phyloP scores from a whole-genome alignment of 805 yeast genomes.

The Kodamaea neixiangensis region DNA sequence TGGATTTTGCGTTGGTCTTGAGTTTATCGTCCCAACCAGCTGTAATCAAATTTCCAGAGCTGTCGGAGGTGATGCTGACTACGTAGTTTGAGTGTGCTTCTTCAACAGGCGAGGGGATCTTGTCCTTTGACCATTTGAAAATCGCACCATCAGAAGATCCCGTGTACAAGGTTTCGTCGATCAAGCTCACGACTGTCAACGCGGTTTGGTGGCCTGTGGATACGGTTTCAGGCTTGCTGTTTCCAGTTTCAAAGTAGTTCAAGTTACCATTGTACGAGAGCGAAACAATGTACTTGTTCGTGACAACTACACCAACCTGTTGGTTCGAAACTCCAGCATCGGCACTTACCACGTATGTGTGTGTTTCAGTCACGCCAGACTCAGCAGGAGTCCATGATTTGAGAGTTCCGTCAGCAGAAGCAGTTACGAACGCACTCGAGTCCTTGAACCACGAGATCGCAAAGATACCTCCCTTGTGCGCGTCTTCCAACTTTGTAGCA shows the following conservation, averaged over 20 bases:
- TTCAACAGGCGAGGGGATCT: conserved; percentile 37
- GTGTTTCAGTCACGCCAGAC: conserved; percentile 13
- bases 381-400: conserved; percentile 52
- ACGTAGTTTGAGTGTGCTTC: conserved; percentile 64
- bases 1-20: conserved; percentile 34
- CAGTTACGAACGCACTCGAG: conserved; percentile 63
- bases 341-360: conserved; percentile 49
- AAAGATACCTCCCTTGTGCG: conserved; percentile 81
- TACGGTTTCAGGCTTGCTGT: conserved; percentile 34
- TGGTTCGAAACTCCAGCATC: conserved; percentile 57
- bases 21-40: conserved; percentile 90
- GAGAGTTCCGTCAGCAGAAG: conserved; percentile 79
- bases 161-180: conserved; percentile 41
- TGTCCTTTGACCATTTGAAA: conserved; percentile 52
- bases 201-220: conserved; percentile 82
- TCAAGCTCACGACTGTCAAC: conserved; percentile 58
- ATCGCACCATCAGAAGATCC: conserved; percentile 87
- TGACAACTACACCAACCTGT: conserved; percentile 75
- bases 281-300: conserved; percentile 60
- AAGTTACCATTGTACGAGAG: conserved; percentile 73
- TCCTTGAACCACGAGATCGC: conserved; percentile 69
- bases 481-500: conserved; percentile 48
- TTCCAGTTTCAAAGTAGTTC: conserved; percentile 52
- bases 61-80: conserved; percentile 25
- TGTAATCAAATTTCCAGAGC: conserved; percentile 48